Evolutionary conservation across 2,329 filamentous ascomycete species (phyloP).

Genomic region (Fusarium udum): DNA sequence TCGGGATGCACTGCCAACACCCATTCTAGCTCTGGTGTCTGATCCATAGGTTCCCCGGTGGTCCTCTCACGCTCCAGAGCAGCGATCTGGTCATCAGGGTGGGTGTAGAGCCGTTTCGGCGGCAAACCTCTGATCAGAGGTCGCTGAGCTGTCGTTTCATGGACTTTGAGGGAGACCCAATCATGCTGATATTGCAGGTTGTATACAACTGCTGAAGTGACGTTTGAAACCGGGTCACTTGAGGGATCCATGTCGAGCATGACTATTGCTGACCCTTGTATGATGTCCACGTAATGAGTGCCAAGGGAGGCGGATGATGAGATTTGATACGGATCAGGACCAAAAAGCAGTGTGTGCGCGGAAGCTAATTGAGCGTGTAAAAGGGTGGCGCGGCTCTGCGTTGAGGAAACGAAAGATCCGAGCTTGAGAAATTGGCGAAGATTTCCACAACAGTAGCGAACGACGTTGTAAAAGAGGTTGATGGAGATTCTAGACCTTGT

Average conservation of each 20-base stretch:
- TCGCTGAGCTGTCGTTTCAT: slow-evolving; percentile 59
- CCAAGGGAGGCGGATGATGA: background rate
- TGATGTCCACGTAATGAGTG: slow-evolving; percentile 2
- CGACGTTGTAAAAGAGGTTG: background rate
- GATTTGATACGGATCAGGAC: background rate
- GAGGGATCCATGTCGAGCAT: slow-evolving; percentile 22
- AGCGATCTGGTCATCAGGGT: slow-evolving; percentile 84
- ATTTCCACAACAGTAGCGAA: background rate
- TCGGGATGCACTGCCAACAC: slow-evolving; percentile 77
- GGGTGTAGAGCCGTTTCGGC: slow-evolving; percentile 76
- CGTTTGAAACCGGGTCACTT: slow-evolving; percentile 30
- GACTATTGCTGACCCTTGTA: background rate
- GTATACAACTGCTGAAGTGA: slow-evolving; percentile 64
- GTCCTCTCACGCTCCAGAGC: slow-evolving; percentile 69
- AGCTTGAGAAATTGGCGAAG: background rate
- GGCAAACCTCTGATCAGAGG: slow-evolving; percentile 78
- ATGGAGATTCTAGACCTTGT: slow-evolving; percentile 12
- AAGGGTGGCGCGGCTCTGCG: background rate
- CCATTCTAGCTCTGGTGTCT: slow-evolving; percentile 74
- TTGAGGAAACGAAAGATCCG: background rate
- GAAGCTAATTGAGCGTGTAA: slow-evolving; percentile 4
- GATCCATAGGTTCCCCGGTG: slow-evolving; percentile 55
- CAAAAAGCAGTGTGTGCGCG: slow-evolving; percentile 1
- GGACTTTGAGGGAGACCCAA: slow-evolving; percentile 71
- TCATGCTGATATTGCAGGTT: slow-evolving; percentile 81